Base-by-base conservation (phyloP, 2,329 filamentous ascomycete genomes). In the Sarocladium strictum region DNA sequence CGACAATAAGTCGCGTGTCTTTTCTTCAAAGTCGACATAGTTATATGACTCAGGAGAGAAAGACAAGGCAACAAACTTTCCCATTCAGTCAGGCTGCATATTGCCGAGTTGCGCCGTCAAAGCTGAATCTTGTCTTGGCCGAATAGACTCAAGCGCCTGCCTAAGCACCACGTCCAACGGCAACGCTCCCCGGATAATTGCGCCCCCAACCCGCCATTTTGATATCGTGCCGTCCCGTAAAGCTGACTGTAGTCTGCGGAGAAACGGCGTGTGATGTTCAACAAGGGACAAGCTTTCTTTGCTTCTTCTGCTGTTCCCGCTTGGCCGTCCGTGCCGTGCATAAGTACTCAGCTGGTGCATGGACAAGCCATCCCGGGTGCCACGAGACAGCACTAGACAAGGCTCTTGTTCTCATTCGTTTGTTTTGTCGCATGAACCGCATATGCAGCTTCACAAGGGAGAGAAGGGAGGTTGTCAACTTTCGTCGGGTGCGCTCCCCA, bases 171-270 rank as follows among this genome's bases (percentile, higher is more conserved):
- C n/a, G n/a, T n/a, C n/a, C n/a, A 43, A 23, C 40, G 40, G 40
- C 24, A 15, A 12, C 40, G 9, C 40, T 43, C 17, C 32, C 40
- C 40, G 40, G 40, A 43, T 24, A 43, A 43, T 24, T 43, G 24
- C 40, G 21, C 40, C 17, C 10, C 10, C 37, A 11, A 9, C 5
- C 40, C 17, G 7, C 17, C 17, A 11, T 19, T 24, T 43, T 43
- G 24, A 43, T 43, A 43, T 43, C 40, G 40, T 43, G 40, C 40
- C 40, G 40, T 43, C 24, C 40, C 40, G 40, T 24, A 21, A 43
- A 43, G 21, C 17, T 24, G 9, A 43, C 4, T 24, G n/a, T n/a
- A n/a, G n/a, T n/a, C n/a, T 43, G 40, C 17, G 40, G 40, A 21
- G 21, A 43, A 21, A 23, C 17, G 17, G 11, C 11, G 6, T 43